Evolutionary conservation across 2,329 filamentous ascomycete genomes (phyloP).

Genomic region (Colletotrichum aenigma): DNA sequence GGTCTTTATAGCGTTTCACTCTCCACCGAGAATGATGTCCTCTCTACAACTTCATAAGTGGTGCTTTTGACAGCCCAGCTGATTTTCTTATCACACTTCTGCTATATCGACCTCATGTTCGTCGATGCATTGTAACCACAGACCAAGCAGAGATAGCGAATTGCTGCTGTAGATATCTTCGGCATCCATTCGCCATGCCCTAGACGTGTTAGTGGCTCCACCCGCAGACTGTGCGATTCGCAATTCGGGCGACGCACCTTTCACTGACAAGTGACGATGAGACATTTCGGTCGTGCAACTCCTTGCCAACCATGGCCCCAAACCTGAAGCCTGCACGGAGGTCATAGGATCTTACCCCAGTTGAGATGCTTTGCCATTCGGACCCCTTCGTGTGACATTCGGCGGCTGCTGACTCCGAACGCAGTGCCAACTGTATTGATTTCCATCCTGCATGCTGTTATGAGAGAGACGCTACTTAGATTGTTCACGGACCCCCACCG

Average conservation of each 20-base stretch:
- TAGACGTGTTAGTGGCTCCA: not conserved
- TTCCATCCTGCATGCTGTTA: not conserved
- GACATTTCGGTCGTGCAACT: not conserved
- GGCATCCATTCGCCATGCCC: not conserved
- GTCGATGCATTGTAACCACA: not conserved
- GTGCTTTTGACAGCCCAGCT: not conserved
- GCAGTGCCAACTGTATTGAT: not conserved
- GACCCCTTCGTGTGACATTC: not conserved
- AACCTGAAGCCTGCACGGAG: not conserved
- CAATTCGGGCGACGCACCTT: not conserved
- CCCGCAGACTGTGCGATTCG: not conserved
- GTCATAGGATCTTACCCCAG: not conserved
- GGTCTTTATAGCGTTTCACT: not conserved
- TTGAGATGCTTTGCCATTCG: not conserved
- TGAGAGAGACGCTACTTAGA: not conserved
- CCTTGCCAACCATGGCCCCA: not conserved
- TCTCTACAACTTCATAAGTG: not conserved
- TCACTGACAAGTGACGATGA: not conserved
- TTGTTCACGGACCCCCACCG: not conserved
- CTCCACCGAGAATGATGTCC: not conserved
- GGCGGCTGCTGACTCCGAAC: not conserved
- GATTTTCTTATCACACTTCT: not conserved
- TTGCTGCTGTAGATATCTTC: not conserved
- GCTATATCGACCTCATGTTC: not conserved
- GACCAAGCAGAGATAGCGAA: not conserved